These are phyloP conservation scores for Phyllosticta citribraziliensis DNA, from an alignment of 2,329 filamentous ascomycete genomes.

Conservation along the genomic window DNA sequence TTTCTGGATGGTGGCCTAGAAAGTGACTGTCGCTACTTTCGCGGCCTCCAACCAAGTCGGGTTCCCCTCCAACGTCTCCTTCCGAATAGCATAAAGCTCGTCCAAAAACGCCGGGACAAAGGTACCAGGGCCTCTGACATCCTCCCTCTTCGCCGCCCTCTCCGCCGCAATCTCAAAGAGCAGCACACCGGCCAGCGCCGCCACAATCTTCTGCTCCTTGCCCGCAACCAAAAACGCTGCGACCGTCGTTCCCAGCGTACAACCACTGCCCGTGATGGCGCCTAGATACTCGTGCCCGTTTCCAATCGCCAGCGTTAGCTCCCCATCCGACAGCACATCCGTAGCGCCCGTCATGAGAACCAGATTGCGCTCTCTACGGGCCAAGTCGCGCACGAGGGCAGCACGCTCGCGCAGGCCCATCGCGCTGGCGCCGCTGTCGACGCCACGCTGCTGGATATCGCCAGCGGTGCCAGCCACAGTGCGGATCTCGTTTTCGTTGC, in stretches of 20 bases:
- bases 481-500: conserved; percentile 81
- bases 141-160: conserved; percentile 44
- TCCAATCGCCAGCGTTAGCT: conserved; percentile 53
- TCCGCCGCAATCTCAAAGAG: conserved; percentile 74
- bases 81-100: conserved; percentile 36
- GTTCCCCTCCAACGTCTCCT: not conserved
- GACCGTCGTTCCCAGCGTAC: conserved; percentile 72
- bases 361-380: conserved; percentile 57
- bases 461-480: conserved; percentile 47
- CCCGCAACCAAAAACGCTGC: not conserved
- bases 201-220: conserved; percentile 29
- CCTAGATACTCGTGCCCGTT: conserved; percentile 70
- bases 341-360: conserved; percentile 73
- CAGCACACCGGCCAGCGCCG: conserved; percentile 61
- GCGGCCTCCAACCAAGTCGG: not conserved
- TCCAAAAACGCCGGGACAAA: conserved; percentile 84
- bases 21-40: not conserved
- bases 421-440: conserved; percentile 61
- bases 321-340: conserved; percentile 71
- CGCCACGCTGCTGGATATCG: conserved; percentile 62
- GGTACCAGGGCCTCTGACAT: conserved; percentile 70
- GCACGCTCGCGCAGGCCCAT: conserved; percentile 47
- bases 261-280: conserved; percentile 65
- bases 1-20: not conserved
- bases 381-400: conserved; percentile 54